phyloP scores from a whole-genome alignment of 768 basidiomycete genomes.

The Podaxis sp. region DNA sequence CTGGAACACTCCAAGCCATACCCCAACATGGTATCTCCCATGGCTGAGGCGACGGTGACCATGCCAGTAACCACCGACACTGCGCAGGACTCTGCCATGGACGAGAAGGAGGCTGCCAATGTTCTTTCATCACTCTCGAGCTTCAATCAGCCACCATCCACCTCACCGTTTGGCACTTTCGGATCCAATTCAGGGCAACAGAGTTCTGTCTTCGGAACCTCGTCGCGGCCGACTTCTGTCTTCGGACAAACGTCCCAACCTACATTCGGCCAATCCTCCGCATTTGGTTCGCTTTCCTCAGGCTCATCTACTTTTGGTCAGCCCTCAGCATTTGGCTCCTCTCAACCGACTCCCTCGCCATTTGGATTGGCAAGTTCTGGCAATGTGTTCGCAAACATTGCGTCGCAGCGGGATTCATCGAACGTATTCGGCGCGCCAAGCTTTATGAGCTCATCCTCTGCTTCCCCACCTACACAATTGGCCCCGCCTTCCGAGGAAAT shows the following conservation, averaged over 20 bases:
- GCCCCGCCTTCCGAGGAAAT: conserved; percentile 28
- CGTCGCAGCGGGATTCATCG: not conserved
- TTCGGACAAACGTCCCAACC: conserved; percentile 32
- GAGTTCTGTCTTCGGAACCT: conserved; percentile 6
- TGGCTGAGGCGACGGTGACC: conserved; percentile 13
- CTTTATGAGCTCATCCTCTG: conserved; percentile 20
- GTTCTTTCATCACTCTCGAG: conserved; percentile 11
- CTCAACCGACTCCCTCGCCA: conserved; percentile 10
- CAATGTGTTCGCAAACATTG: conserved; percentile 21
- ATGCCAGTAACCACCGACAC: not conserved
- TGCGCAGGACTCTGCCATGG: conserved; percentile 6
- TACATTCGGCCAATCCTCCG: conserved; percentile 19
- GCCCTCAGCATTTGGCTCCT: conserved; percentile 11
- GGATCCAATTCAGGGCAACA: not conserved
- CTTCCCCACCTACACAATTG: conserved; percentile 17
- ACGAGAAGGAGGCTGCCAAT: conserved; percentile 10
- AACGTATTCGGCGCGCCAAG: conserved; percentile 23
- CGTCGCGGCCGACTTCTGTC: conserved; percentile 17
- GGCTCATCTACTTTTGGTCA: conserved; percentile 31
- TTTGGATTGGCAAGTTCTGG: conserved; percentile 26
- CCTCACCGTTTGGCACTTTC: not conserved
- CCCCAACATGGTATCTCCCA: conserved; percentile 45
- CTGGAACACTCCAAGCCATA: conserved; percentile 61
- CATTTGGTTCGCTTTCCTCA: conserved; percentile 21
- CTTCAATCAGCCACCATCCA: conserved; percentile 1